Percentiles rank a stretch among this genome's conserved stretches.
These are phyloP conservation scores for Claviceps cyperi DNA, from an alignment of 2,329 filamentous ascomycete genomes.

Conservation along the genomic window DNA sequence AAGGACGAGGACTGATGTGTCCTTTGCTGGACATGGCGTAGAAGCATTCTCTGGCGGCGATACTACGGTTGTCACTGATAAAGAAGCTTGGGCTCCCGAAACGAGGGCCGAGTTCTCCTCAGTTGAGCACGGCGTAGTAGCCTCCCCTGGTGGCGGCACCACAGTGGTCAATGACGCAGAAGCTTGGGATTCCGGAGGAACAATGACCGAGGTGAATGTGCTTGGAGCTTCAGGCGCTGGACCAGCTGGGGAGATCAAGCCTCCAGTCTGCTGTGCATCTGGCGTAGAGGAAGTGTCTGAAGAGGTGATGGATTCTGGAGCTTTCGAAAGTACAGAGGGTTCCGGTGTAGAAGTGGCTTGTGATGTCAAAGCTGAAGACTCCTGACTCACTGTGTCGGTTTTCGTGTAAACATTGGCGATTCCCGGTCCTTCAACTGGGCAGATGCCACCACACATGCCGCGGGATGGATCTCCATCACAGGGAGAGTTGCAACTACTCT, in stretches of 20 bases:
- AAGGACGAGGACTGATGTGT: not conserved
- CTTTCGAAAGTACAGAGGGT: constrained; percentile 1
- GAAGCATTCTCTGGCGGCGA: too few species aligned
- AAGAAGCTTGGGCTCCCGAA: too few species aligned
- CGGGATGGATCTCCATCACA: constrained; percentile 16
- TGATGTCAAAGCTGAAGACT: constrained; percentile 3
- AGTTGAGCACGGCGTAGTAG: constrained; percentile 2
- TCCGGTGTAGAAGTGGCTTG: constrained; percentile 4
- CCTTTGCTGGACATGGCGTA: too few species aligned
- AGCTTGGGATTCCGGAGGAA: not conserved
- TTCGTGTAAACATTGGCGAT: constrained; percentile 20
- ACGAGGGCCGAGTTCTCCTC: not conserved
- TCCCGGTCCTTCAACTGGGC: constrained; percentile 12
- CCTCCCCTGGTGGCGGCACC: not conserved
- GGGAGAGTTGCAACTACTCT: constrained; percentile 17
- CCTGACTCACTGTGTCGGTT: constrained; percentile 6
- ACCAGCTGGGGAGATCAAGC: constrained; percentile 5
- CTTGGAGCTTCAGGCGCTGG: constrained; percentile 8
- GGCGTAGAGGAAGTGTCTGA: not conserved
- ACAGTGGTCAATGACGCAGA: not conserved
- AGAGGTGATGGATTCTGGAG: constrained; percentile 1
- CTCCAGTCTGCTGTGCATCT: not conserved
- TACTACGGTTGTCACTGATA: too few species aligned
- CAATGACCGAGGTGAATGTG: constrained; percentile 1
- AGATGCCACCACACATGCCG: constrained; percentile 21